Evolutionary conservation across 192 early-diverging fungal species (phyloP).

Genomic region (Coemansia interrupta): DNA sequence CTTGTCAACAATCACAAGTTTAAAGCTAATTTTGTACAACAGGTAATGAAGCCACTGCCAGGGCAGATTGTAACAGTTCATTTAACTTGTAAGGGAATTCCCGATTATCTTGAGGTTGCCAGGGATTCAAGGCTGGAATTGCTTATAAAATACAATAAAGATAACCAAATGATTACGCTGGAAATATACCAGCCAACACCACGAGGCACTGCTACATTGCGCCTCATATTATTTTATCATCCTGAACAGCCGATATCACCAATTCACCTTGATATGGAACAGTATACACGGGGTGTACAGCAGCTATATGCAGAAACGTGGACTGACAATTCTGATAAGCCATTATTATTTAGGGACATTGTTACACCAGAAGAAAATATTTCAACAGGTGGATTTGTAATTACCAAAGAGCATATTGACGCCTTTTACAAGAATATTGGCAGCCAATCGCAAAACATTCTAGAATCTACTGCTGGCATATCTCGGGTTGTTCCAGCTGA

Average conservation of each 20-base stretch:
- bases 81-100: no score
- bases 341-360: conserved; percentile 6
- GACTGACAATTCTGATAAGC: conserved; percentile 10
- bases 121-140: no score
- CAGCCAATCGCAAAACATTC: no score
- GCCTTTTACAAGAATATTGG: conserved; percentile 59
- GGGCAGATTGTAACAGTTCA: no score
- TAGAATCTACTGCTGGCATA: no score
- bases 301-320: conserved; percentile 10
- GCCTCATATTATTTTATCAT: conserved; percentile 4
- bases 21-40: not conserved
- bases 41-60: no score
- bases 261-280: conserved; percentile 10
- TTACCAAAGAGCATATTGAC: conserved; percentile 55
- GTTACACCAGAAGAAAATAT: not conserved
- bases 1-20: no score
- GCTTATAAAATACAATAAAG: no score
- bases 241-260: conserved; percentile 11
- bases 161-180: not conserved
- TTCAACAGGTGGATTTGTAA: conserved; percentile 4
- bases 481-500: conserved; percentile 95
- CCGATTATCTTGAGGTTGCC: no score
- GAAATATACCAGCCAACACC: conserved; percentile 5
- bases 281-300: not conserved
- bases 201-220: not conserved